Evolutionary conservation across 2,329 filamentous ascomycete genomes (phyloP).

Genomic region (Colletotrichum sp.): DNA sequence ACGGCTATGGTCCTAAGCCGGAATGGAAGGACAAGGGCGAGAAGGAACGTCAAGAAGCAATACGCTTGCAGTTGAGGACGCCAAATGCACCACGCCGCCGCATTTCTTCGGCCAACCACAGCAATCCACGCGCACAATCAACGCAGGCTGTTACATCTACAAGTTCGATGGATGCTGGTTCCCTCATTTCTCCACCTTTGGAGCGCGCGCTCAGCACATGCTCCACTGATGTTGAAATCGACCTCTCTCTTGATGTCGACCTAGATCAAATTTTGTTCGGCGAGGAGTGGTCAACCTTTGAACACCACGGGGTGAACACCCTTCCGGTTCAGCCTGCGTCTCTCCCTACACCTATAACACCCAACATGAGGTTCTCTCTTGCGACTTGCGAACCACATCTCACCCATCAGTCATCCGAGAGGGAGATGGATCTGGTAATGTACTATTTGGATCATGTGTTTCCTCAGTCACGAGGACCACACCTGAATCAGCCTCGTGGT

Average conservation of each 20-base stretch:
- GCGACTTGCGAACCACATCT: not conserved
- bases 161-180: not conserved
- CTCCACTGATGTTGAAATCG: not conserved
- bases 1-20: not conserved
- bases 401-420: not conserved
- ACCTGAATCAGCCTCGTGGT: not conserved
- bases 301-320: not conserved
- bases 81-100: not conserved
- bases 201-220: not conserved
- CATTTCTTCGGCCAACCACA: not conserved
- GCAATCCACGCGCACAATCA: not conserved
- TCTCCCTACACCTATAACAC: not conserved
- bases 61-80: not conserved
- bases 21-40: not conserved
- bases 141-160: not conserved
- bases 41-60: not conserved
- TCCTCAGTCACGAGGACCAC: not conserved
- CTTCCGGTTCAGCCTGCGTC: not conserved
- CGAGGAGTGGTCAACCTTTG: not conserved
- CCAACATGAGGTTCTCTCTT: not conserved
- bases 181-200: not conserved
- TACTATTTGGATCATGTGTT: not conserved
- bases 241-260: not conserved
- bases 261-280: not conserved
- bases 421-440: not conserved